Base-by-base conservation (phyloP, 148 eudicot genomes). In the Chenopodium suecicum region DNA sequence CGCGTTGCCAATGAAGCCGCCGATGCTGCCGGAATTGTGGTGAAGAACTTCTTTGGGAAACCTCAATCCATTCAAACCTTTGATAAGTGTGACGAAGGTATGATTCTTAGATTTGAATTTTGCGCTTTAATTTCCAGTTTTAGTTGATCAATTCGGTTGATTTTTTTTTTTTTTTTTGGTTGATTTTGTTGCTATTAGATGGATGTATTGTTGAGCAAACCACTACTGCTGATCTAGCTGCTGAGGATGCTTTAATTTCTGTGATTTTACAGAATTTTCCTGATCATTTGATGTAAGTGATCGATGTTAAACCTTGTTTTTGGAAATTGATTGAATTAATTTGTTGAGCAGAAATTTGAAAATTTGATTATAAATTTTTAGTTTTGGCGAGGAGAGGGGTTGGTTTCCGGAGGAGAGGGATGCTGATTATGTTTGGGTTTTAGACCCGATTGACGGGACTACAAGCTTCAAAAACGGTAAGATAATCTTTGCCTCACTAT, bases 381-480 rank as follows among this genome's bases (percentile, higher is more conserved):
- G 77, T 50, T 78, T 66, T 20, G 81, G 74, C 23, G 81, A 78
- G 64, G 81, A 78, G n/a, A 31, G 81, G 12, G 81, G 74, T 20
- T 78, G 81, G 81, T 2, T 67, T n/a, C 74, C 74, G 3, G 64
- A 25, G 29, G 50, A 48, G 27, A 52, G 22, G 54, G 31, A 66
- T 34, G 29, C 74, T 9, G 81, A 78, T 56, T 78, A 44, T 20
- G 81, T 78, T 2, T 78, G 81, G 81, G 81, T 78, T 34, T 32
- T 78, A 9, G 74, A 78, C 22, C 81, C 81, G 11, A 78, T 78
- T 31, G 81, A 78, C 65, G 81, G 81, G 12, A 78, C 81, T 13
- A 78, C 63, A 3, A 78, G 74, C 74, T 78, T 78, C 74, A 78
- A 78, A 31, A 77, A 63, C 47, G 72, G 78, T 14, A 75, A 23